Evolutionary conservation across 352 stramenopile genomes (phyloP), one percentile per base, ranked within the genome.

Genomic region (Pythium oligandrum): DNA sequence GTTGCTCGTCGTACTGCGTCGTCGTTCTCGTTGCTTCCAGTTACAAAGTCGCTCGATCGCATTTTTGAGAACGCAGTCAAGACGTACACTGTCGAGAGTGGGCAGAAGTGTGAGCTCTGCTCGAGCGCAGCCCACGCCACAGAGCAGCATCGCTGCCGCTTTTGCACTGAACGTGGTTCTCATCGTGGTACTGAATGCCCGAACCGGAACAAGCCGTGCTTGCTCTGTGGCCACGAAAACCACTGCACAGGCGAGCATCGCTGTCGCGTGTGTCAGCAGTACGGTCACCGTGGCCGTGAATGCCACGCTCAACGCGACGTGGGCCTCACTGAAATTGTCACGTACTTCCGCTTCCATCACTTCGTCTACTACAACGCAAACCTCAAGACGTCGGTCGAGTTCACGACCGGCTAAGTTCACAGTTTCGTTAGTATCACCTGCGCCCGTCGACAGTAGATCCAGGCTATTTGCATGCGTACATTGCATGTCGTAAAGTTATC

Each of bases 301-400:
- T 93, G 83, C 59, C 83, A 93, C 60, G 69, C 72, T 36, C 83
- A 93, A 51, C 76, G 83, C 50, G 81, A 91, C 53, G 83, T 92
- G 11, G 83, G 83, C 4, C 70, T 89, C 59, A 71, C 83, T 11
- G 83, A 94, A 58, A 63, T 94, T 47, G 48, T 92, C 34, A 88
- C 83, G 39, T 91, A 90, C 67, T 94, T 91, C 59, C 83, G 82
- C 17, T 94, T 86, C 61, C 83, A 94, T 43, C 75, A 92, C 54
- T 94, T 91, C 59, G 66, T 94, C 12, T 94, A 94, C 59, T 94
- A 94, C 76, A 92, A 91, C 63, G 74, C 75, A 37, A 94, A 94
- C 54, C 68, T 94, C 50, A 92, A 92, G 52, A 87, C 87, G 56
- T 90, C 83, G 40, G 83, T 92, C 61, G 81, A 93, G 55, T 93